Percentiles rank a stretch among this genome's conserved stretches.
Evolutionary conservation across 805 yeast species (phyloP).

Genomic region (Candida loeiensis): DNA sequence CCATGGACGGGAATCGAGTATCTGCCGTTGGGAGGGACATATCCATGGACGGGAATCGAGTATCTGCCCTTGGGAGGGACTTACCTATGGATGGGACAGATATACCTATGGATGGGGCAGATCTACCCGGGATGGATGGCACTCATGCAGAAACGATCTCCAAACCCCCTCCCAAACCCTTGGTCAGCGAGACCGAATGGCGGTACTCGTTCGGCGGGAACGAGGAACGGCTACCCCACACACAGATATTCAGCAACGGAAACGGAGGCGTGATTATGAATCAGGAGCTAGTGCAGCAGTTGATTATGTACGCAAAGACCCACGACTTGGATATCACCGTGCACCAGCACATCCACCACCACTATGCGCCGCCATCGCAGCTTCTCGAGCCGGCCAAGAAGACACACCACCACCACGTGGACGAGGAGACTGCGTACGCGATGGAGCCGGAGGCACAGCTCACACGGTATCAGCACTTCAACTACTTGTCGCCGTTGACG

Average conservation of each 20-base stretch:
- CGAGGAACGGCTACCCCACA: conserved; percentile 22
- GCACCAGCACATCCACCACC: conserved; percentile 85
- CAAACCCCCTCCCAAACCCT: too few species aligned
- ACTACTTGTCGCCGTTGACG: conserved; percentile 66
- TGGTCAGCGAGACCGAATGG: conserved; percentile 52
- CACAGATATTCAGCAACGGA: conserved; percentile 17
- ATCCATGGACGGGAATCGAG: too few species aligned
- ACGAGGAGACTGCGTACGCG: conserved; percentile 17
- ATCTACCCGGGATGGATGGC: too few species aligned
- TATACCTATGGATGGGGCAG: too few species aligned
- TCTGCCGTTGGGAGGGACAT: too few species aligned
- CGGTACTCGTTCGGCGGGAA: conserved; percentile 47
- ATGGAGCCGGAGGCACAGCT: conserved; percentile 52
- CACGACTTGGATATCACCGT: conserved; percentile 60
- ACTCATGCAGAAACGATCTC: too few species aligned
- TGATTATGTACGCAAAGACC: conserved; percentile 58
- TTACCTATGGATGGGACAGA: too few species aligned
- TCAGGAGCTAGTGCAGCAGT: conserved; percentile 51
- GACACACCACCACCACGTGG: conserved; percentile 9
- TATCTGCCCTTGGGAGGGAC: too few species aligned
- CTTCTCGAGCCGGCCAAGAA: conserved; percentile 7
- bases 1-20: too few species aligned
- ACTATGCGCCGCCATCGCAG: conserved; percentile 48
- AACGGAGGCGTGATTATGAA: conserved; percentile 49
- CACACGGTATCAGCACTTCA: conserved; percentile 65